Evolutionary conservation across 768 basidiomycete species (phyloP).

Genomic region (Tylopilus subfusipes): DNA sequence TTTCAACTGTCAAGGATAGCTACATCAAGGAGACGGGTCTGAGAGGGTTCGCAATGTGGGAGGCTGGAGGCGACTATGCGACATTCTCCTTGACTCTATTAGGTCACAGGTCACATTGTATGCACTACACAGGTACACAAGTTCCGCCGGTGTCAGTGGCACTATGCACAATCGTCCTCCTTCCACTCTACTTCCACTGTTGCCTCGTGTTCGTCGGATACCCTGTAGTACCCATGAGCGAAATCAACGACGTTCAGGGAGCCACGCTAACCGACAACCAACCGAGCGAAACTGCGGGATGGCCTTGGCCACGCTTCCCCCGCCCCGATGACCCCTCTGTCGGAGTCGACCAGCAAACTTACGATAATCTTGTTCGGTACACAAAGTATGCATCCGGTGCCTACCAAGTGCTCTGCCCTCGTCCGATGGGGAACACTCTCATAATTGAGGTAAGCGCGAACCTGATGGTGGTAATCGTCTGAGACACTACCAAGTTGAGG

Average conservation of each 20-base stretch:
- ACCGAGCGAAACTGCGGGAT: background rate
- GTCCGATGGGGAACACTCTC: slow-evolving; percentile 46
- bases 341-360: slow-evolving; percentile 36
- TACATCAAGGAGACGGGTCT: slow-evolving; percentile 54
- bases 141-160: background rate
- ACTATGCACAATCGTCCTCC: too few relatives aligned
- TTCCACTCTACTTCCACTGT: background rate
- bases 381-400: slow-evolving; percentile 50
- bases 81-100: slow-evolving; percentile 61
- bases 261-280: background rate
- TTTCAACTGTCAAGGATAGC: slow-evolving; percentile 57
- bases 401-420: slow-evolving; percentile 44
- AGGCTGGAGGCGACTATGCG: slow-evolving; percentile 61
- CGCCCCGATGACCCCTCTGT: slow-evolving; percentile 17
- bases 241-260: background rate
- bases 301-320: slow-evolving; percentile 26
- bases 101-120: background rate
- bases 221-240: slow-evolving; percentile 6
- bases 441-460: slow-evolving; percentile 35
- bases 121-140: background rate
- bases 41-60: slow-evolving; percentile 71
- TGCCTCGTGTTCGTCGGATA: background rate
- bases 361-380: slow-evolving; percentile 42
- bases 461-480: background rate
- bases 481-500: background rate